Evolutionary conservation across 257 asterid species (phyloP).

Genomic region (Solanum clarkiae): DNA sequence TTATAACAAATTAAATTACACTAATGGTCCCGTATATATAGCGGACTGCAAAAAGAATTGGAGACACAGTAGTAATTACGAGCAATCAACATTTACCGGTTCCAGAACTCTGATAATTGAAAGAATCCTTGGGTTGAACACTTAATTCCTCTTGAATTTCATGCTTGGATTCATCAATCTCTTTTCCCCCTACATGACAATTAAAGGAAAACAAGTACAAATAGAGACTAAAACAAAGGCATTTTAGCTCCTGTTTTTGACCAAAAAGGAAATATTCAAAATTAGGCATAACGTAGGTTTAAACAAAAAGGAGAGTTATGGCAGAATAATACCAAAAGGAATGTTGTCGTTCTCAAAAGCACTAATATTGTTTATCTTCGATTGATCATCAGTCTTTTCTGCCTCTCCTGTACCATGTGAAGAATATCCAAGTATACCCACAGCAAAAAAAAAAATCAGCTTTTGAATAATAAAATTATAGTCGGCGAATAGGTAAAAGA

Average conservation of each 20-base stretch:
- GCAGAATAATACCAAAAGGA: constrained; percentile 1
- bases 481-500: background rate
- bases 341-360: background rate
- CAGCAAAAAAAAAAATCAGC: background rate
- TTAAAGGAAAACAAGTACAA: background rate
- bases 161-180: background rate
- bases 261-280: background rate
- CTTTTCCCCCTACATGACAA: background rate
- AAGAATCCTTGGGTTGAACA: background rate
- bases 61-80: constrained; percentile 18
- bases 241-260: background rate
- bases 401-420: constrained; percentile 3
- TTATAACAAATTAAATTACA: background rate
- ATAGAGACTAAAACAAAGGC: background rate
- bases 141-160: background rate
- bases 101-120: background rate
- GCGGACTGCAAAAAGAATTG: background rate
- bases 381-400: background rate
- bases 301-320: background rate
- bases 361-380: background rate
- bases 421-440: background rate
- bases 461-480: background rate
- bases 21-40: background rate
- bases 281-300: constrained; percentile 12
- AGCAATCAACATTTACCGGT: constrained; percentile 35